Evolutionary conservation across 2,329 filamentous ascomycete species (phyloP), one percentile per base, ranked within the genome.

Genomic region (Fusarium equiseti): DNA sequence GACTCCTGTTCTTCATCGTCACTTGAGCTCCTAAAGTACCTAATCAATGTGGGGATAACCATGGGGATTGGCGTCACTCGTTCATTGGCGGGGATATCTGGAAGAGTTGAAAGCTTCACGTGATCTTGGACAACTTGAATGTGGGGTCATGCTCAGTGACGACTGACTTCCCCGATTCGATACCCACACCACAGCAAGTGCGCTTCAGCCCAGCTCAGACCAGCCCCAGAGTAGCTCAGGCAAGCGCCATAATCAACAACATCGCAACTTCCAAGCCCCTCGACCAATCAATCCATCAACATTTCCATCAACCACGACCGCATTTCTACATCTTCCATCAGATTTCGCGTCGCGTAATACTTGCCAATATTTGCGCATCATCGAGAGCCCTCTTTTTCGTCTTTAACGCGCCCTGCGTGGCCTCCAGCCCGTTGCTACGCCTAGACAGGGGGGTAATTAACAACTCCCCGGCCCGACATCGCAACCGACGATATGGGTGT

Each of bases 401-500:
- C 70, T 31, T 42, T 18, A 58, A 64, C 67, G 62, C 70, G 72
- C 63, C 54, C 50, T 56, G 52, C 67, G 62, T 64, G 53, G 60
- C 58, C 55, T 51, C 42, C n/a, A 73, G 52, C 45, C 49, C 45
- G 54, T 50, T 59, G 57, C 60, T 59, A 55, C 72, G 51, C 72
- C 49, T 57, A 51, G 67, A 71, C 62, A 68, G 71, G 73, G 74
- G 73, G 75, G 72, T 70, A 71, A 72, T 73, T 62, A 62, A 72
- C 67, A 54, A 66, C 59, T 66, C 71, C 75, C 75, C 73, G 71
- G 64, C 71, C 73, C 63, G 65, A 60, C 69, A 66, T 62, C 71
- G 63, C 71, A 74, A 63, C 51, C 59, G 75, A 65, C 75, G 70
- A 74, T 52, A 98, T 98, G 95, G 95, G 94, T 75, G 92, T 97